phyloP scores from a whole-genome alignment of 2,329 filamentous ascomycete species.

The Daldinia sp. region DNA sequence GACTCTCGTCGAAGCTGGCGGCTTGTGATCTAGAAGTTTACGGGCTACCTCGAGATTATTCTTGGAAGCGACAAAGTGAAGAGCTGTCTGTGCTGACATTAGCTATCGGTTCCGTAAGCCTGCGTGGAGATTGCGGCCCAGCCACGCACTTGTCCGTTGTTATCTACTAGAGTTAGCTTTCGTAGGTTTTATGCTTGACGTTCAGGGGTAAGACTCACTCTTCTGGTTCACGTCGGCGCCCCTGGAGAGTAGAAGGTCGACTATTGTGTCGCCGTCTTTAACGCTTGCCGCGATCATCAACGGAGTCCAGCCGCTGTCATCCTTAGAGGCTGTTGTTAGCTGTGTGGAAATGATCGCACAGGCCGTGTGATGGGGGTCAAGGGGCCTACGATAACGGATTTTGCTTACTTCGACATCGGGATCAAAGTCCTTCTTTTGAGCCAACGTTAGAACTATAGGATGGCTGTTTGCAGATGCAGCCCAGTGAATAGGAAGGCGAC shows the following conservation, averaged over 20 bases:
- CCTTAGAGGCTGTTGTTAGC: conserved; percentile 49
- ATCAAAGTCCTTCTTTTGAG: conserved; percentile 78
- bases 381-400: neutral
- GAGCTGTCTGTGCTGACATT: conserved; percentile 68
- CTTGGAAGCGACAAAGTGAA: conserved; percentile 94
- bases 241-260: conserved; percentile 72
- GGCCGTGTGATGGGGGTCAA: neutral
- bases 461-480: conserved; percentile 83
- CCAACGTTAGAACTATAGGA: conserved; percentile 76
- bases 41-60: conserved; percentile 83
- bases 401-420: conserved; percentile 75
- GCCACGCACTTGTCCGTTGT: conserved; percentile 66
- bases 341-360: neutral
- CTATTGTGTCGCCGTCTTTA: conserved; percentile 73
- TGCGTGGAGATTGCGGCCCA: neutral
- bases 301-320: conserved; percentile 82
- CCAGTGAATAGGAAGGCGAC: conserved; percentile 93
- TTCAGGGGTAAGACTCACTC: conserved; percentile 54
- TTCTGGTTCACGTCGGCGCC: conserved; percentile 78
- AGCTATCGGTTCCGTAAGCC: neutral
- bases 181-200: neutral
- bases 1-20: conserved; percentile 76
- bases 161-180: conserved; percentile 55
- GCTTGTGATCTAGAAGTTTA: conserved; percentile 75
- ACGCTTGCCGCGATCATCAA: conserved; percentile 84